Base-by-base conservation (phyloP, 2,329 filamentous ascomycete genomes). In the Xylariaceae sp. region DNA sequence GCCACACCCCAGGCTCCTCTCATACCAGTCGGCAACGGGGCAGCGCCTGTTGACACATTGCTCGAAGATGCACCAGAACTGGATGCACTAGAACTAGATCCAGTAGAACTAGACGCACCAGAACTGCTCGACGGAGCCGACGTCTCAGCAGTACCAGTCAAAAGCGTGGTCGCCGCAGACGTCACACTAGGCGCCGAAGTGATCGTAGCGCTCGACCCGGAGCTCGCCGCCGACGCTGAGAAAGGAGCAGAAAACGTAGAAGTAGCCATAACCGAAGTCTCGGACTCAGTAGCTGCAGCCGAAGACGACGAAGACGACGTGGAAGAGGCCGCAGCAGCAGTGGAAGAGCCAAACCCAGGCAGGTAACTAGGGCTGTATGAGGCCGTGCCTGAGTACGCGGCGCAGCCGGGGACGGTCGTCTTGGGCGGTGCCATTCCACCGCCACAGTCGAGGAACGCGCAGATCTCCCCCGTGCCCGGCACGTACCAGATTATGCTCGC, bases 401-500 rank as follows among this genome's bases (percentile, higher is more conserved):
- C 61, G 61, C 84, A 87, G 2, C 83, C 83, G 1, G 83, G 83
- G 18, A 82, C 77, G 22, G 74, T 77, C 14, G 77, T 81, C 71
- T 82, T 86, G 52, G 81, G 78, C 3, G 83, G 81, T 9, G 82
- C 84, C 41, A 78, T 75, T 48, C 83, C 84, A 56, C 84, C 84
- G 50, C 84, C 83, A 67, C 84, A 87, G 75, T 87, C 83, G 57
- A 83, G 74, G 53, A 80, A 62, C 11, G 72, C 71, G 74, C 84
- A 87, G 62, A 86, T 71, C 70, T 86, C 82, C 62, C 82, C 81
- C 15, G 77, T 81, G 57, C 69, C 81, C 2, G 82, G 82, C 46
- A 84, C 76, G 66, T 81, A 86, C 73, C 74, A 86, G 59, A 82
- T 66, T 42, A 75, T 52, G 48, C 72, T 76, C 39, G 73, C 72